Base-by-base conservation (phyloP, 768 basidiomycete genomes). In the Mrakia frigida region DNA sequence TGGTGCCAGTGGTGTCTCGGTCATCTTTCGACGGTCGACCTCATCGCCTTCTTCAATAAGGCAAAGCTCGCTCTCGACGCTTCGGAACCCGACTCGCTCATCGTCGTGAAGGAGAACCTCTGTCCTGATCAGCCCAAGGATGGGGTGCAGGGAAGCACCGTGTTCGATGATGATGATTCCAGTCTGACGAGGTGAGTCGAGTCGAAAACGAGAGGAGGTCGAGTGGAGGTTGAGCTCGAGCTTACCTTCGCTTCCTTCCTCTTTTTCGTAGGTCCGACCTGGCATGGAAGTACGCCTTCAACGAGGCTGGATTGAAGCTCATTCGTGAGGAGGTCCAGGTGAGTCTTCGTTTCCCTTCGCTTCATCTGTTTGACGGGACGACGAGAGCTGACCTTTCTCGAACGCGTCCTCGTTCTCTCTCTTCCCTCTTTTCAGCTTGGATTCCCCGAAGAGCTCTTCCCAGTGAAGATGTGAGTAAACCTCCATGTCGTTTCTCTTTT, bases 1-100 rank as follows among this genome's bases (percentile, higher is more conserved):
- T 94, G 93, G 95, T 93, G 92, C 80, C 96, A 99, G 83, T 98
- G 96, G 96, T 96, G 95, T 85, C 87, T 98, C 23, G 92, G 93
- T 2, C 79, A 79, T 43, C 73, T 77, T 13, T 77, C 74, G 89
- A 95, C 81, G 37, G 81, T 82, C 11, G 92, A 96, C 82, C 87
- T 98, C 33, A 87, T 93, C 37, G 82, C 84, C 2, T 98, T 98
- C 84, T 86, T 98, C 79, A 85, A 86, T 79, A 86, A 89, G 67
- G 87, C 90, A 78, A 86, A 86, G 67, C 84, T 83, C 3, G 88
- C 93, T 0, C 82, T 98, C 75, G 33, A 69, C 43, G 46, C 75
- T 25, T 59, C 70, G 31, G 31, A 65, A 41, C 71, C 74, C 28
- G 76, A 77, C 71, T 70, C 81, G 74, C 77, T 92, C 53, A 90